These are phyloP conservation scores for Diatrype stigma DNA, from an alignment of 2,329 filamentous ascomycete species.

Conservation along the genomic window DNA sequence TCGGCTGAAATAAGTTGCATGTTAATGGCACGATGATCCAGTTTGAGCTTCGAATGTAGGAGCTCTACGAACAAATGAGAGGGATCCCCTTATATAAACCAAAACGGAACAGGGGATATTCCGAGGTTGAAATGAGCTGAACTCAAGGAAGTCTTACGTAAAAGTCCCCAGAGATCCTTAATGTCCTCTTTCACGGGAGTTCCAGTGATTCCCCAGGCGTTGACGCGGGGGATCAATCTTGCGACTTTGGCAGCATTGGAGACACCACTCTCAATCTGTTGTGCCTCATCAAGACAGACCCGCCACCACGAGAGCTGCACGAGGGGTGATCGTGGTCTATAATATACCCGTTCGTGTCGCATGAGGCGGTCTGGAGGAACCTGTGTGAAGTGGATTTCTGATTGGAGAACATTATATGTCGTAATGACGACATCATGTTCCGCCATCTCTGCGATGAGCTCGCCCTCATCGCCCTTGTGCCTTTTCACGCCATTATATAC, in stretches of 20 bases:
- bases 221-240: conserved; percentile 72
- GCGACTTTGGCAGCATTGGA: conserved; percentile 80
- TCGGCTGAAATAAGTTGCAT: too few relatives aligned
- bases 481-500: conserved; percentile 50
- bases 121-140: not conserved
- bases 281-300: conserved; percentile 72
- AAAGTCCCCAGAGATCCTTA: conserved; percentile 70
- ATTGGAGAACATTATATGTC: conserved; percentile 66
- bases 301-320: conserved; percentile 86
- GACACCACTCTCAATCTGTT: conserved; percentile 90
- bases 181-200: conserved; percentile 83
- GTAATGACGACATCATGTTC: conserved; percentile 58
- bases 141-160: conserved; percentile 33
- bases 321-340: conserved; percentile 68
- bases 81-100: too few relatives aligned
- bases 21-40: too few relatives aligned
- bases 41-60: too few relatives aligned
- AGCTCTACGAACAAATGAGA: too few relatives aligned
- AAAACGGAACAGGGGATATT: too few relatives aligned
- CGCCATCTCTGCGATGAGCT: conserved; percentile 41
- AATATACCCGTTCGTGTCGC: conserved; percentile 62
- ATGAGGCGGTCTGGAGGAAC: conserved; percentile 65
- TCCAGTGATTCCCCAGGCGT: conserved; percentile 89
- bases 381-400: conserved; percentile 73
- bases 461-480: conserved; percentile 30